phyloP scores from a whole-genome alignment of 257 asterid genomes.

The Plectranthus barbatus region DNA sequence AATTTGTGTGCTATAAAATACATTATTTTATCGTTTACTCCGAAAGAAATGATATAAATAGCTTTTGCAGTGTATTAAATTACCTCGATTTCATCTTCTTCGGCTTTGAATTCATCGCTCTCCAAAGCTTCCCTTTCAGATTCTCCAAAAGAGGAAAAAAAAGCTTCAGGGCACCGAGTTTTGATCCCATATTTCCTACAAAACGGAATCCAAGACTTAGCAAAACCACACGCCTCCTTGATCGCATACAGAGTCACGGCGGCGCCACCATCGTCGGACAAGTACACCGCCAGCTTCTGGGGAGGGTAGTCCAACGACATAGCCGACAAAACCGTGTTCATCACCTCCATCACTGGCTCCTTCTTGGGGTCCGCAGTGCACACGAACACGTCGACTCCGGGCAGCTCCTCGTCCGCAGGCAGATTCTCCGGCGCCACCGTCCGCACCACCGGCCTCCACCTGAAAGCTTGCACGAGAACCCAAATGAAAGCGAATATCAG shows the following conservation, averaged over 20 bases:
- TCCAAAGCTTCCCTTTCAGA: slow-evolving; percentile 36
- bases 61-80: too few species aligned
- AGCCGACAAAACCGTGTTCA: slow-evolving; percentile 77
- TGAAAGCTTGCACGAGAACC: slow-evolving; percentile 53
- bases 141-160: slow-evolving; percentile 48
- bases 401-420: slow-evolving; percentile 36
- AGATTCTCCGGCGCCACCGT: slow-evolving; percentile 48
- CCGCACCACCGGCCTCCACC: slow-evolving; percentile 73
- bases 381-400: slow-evolving; percentile 54
- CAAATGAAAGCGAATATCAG: slow-evolving; percentile 49
- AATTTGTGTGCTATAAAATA: too few species aligned
- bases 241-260: slow-evolving; percentile 58
- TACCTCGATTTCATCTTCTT: slow-evolving; percentile 49
- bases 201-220: slow-evolving; percentile 55
- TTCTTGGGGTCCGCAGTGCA: slow-evolving; percentile 70
- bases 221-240: slow-evolving; percentile 53
- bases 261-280: slow-evolving; percentile 77
- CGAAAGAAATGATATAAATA: too few species aligned
- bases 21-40: too few species aligned
- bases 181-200: slow-evolving; percentile 53
- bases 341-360: slow-evolving; percentile 76
- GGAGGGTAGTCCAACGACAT: slow-evolving; percentile 71
- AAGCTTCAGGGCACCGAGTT: slow-evolving; percentile 64
- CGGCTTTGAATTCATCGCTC: slow-evolving; percentile 35
- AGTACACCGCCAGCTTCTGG: slow-evolving; percentile 62